Percentiles rank a stretch among this genome's conserved stretches.
Conservation (phyloP, 208 protist genomes). For the Trypanosoma lewisi region DNA sequence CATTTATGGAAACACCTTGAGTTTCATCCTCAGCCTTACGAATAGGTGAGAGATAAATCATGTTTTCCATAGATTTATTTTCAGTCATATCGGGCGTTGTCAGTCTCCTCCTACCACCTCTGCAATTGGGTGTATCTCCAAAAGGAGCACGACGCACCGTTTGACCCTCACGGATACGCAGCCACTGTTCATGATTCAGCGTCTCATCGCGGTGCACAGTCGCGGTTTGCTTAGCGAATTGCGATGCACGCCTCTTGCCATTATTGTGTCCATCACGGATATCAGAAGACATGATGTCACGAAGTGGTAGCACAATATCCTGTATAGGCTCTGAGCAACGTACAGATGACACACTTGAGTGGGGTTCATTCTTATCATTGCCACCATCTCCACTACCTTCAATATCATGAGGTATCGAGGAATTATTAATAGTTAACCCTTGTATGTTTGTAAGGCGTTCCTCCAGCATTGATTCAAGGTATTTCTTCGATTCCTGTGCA, state of each 20-base stretch:
- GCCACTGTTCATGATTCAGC: slow-evolving; percentile 27
- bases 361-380: no score
- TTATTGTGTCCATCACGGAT: neutral
- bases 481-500: slow-evolving; percentile 63
- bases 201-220: slow-evolving; percentile 18
- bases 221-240: neutral
- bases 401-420: neutral
- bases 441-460: slow-evolving; percentile 53
- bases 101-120: no score
- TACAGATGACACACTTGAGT: no score
- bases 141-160: neutral
- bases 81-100: neutral
- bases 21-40: slow-evolving; percentile 9
- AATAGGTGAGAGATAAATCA: slow-evolving; percentile 23
- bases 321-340: no score
- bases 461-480: slow-evolving; percentile 69
- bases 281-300: neutral
- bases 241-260: neutral
- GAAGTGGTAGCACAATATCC: no score
- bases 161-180: slow-evolving; percentile 4
- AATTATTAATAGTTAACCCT: neutral
- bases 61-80: neutral
- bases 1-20: slow-evolving; percentile 14
- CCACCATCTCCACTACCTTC: neutral
- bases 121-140: slow-evolving; percentile 14